Percentiles rank a stretch among this genome's conserved stretches.
phyloP scores from a whole-genome alignment of 768 basidiomycete species.

The Tricholoma sp. region DNA sequence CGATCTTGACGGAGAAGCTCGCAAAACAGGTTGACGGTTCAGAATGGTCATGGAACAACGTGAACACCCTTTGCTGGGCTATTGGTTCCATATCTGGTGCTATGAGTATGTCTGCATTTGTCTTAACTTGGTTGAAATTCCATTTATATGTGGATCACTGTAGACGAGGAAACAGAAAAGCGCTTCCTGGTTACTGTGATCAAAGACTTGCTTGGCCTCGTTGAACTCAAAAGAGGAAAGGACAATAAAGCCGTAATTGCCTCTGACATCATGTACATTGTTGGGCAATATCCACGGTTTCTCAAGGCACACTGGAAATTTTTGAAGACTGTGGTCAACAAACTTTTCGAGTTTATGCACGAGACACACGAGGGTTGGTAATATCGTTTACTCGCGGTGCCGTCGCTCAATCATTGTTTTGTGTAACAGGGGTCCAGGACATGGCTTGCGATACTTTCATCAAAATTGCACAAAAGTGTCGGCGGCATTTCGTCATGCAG shows the following conservation, averaged over 20 bases:
- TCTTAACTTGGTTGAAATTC: background rate
- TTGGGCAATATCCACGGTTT: constrained; percentile 98
- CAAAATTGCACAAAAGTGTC: constrained; percentile 98
- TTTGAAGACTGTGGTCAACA: constrained; percentile 99
- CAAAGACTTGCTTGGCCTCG: constrained; percentile 95
- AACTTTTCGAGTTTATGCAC: constrained; percentile 99
- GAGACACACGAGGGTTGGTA: constrained; percentile 91
- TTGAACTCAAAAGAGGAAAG: constrained; percentile 98
- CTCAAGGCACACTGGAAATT: constrained; percentile 99
- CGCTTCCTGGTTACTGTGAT: constrained; percentile 98
- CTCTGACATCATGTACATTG: constrained; percentile 97
- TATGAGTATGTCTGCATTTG: constrained; percentile 72
- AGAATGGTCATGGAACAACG: constrained; percentile 99
- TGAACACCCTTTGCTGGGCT: constrained; percentile 99
- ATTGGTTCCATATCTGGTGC: constrained; percentile 99
- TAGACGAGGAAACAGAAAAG: constrained; percentile 98
- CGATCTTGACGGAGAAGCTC: constrained; percentile 94
- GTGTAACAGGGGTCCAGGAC: constrained; percentile 83
- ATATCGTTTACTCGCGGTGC: background rate
- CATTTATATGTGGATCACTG: background rate
- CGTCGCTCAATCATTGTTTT: background rate
- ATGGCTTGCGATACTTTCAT: constrained; percentile 99
- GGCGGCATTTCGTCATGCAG: constrained; percentile 97
- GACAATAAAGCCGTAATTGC: constrained; percentile 99
- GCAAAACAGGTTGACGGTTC: constrained; percentile 95